Conservation (phyloP, 192 early-diverging fungal species). For the Coemansia pectinata region DNA sequence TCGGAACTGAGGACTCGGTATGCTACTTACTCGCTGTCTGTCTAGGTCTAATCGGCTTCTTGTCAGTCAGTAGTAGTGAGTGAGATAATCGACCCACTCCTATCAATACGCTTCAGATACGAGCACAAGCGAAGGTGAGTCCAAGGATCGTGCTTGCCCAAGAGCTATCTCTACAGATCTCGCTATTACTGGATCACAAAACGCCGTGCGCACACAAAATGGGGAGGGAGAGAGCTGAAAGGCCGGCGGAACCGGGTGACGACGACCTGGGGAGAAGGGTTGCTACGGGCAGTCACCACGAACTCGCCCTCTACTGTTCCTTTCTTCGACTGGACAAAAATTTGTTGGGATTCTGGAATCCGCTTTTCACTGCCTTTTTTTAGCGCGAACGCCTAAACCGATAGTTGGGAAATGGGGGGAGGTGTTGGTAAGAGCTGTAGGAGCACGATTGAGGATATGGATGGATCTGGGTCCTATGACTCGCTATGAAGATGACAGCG, state of each 20-base stretch:
- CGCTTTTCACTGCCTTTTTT: background rate
- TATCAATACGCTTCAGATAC: background rate
- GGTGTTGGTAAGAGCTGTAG: background rate
- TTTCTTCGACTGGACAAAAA: background rate
- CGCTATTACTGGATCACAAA: background rate
- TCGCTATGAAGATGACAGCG: background rate
- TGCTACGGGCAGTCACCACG: slow-evolving; percentile 1
- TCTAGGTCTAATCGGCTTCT: background rate
- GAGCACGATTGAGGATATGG: background rate
- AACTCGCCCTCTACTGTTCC: background rate
- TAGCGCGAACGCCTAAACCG: slow-evolving; percentile 4
- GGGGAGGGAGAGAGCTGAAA: background rate
- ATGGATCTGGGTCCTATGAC: background rate
- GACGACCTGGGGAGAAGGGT: slow-evolving; percentile 1
- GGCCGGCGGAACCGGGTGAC: background rate
- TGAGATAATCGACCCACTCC: background rate
- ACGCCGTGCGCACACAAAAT: background rate
- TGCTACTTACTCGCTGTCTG: background rate
- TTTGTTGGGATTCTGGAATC: background rate
- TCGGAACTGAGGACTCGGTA: background rate
- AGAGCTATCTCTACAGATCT: background rate
- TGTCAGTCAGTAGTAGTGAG: background rate
- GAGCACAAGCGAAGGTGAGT: background rate
- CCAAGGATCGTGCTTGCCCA: background rate
- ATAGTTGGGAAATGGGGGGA: background rate